Evolutionary conservation across 176 grass and related monocot species (phyloP).

Genomic region (Pharus latifolius): DNA sequence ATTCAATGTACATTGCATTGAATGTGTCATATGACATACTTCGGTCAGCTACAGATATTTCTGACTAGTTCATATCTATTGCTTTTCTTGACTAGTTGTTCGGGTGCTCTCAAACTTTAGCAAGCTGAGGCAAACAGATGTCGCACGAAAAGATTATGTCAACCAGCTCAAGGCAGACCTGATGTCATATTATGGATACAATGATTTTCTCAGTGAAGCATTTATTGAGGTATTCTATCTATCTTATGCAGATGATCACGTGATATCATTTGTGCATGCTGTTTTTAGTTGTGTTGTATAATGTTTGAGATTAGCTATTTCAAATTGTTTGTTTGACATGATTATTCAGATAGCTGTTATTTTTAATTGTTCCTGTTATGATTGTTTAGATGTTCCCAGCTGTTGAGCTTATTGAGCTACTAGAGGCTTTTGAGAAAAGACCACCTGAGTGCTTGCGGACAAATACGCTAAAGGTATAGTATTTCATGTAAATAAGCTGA

Average conservation of each 20-base stretch:
- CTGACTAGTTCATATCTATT: slow-evolving; percentile 19
- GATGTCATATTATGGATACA: slow-evolving; percentile 92
- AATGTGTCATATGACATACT: no score
- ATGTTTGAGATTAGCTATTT: neutral
- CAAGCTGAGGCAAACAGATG: slow-evolving; percentile 63
- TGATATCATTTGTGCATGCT: neutral
- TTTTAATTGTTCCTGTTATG: neutral
- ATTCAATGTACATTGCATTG: neutral
- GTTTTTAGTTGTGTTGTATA: neutral
- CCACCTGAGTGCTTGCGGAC: slow-evolving; percentile 83
- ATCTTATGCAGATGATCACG: slow-evolving; percentile 17
- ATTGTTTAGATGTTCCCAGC: slow-evolving; percentile 72
- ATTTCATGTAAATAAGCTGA: neutral
- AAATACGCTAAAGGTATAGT: slow-evolving; percentile 84
- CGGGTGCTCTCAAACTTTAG: slow-evolving; percentile 89
- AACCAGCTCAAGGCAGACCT: slow-evolving; percentile 78
- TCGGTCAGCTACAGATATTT: neutral
- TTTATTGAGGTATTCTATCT: slow-evolving; percentile 61
- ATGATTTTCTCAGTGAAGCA: slow-evolving; percentile 75
- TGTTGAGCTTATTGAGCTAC: slow-evolving; percentile 81
- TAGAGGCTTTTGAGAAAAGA: slow-evolving; percentile 93
- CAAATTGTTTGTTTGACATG: neutral
- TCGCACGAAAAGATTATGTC: slow-evolving; percentile 75
- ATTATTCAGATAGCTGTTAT: neutral
- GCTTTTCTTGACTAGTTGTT: slow-evolving; percentile 60